phyloP scores from a whole-genome alignment of 2,329 filamentous ascomycete species.

The Microcera coccophila region DNA sequence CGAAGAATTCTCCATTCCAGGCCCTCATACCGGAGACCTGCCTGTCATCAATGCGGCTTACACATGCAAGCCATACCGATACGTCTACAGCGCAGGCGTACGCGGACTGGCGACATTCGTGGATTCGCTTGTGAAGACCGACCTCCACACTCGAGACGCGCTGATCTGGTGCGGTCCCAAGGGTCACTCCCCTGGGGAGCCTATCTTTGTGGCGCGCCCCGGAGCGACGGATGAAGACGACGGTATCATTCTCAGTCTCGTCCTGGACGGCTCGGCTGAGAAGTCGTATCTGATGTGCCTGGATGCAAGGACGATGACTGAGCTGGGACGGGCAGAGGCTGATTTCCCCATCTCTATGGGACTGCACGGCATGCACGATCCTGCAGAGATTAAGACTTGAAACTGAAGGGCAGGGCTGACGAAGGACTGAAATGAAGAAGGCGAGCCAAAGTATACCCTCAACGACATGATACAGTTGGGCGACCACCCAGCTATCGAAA shows the following conservation, averaged over 20 bases:
- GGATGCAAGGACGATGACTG: conserved; percentile 58
- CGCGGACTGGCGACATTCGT: conserved; percentile 57
- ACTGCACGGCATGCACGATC: conserved; percentile 58
- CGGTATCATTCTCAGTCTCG: conserved; percentile 58
- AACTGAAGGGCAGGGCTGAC: no score
- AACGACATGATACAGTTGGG: no score
- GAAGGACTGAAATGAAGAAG: no score
- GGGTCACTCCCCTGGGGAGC: conserved; percentile 65
- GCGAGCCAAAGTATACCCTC: no score
- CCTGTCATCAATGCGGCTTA: conserved; percentile 61
- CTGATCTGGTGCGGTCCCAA: conserved; percentile 54
- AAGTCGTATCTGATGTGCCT: conserved; percentile 64
- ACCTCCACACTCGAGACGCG: conserved; percentile 50
- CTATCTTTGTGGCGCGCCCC: conserved; percentile 58
- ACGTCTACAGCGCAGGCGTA: conserved; percentile 55
- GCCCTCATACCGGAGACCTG: conserved; percentile 57
- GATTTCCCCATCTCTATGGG: conserved; percentile 58
- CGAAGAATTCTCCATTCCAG: conserved; percentile 44
- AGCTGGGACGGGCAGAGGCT: conserved; percentile 61
- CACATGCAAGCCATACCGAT: conserved; percentile 52
- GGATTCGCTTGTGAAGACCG: conserved; percentile 63
- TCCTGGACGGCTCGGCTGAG: conserved; percentile 57
- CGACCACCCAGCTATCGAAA: no score
- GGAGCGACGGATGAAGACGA: conserved; percentile 54
- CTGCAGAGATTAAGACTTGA: no score